Conservation (phyloP, 352 stramenopile genomes). For the Globisporangium heterothallicum region DNA sequence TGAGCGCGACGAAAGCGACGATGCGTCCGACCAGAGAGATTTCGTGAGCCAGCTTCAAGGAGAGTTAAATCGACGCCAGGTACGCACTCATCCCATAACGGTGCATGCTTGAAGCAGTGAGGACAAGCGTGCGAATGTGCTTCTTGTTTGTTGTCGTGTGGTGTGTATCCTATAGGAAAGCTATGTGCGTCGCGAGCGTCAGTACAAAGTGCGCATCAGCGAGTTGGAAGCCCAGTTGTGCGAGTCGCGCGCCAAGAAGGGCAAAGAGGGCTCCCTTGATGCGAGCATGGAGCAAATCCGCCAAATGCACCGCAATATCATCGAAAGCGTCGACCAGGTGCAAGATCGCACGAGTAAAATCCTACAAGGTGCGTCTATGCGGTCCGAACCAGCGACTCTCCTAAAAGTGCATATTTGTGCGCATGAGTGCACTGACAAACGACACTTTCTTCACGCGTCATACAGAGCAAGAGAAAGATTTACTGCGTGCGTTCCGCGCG, state of each 20-base stretch:
- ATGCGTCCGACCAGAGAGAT: conserved; percentile 36
- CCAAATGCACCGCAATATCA: conserved; percentile 79
- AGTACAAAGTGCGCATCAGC: conserved; percentile 84
- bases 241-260: conserved; percentile 68
- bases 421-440: too few species aligned
- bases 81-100: too few species aligned
- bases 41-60: conserved; percentile 53
- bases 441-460: not conserved
- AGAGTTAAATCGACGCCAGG: conserved; percentile 52
- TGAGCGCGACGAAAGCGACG: conserved; percentile 22
- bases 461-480: conserved; percentile 86
- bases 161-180: conserved; percentile 75
- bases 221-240: conserved; percentile 69
- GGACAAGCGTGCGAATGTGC: too few species aligned
- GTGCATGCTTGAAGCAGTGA: too few species aligned
- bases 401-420: too few species aligned
- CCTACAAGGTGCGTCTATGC: conserved; percentile 51
- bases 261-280: conserved; percentile 62
- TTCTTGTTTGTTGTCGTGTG: too few species aligned
- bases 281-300: conserved; percentile 78
- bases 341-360: conserved; percentile 88
- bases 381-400: too few species aligned
- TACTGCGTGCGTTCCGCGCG: conserved; percentile 87
- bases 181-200: conserved; percentile 82
- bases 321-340: conserved; percentile 88